phyloP scores from a whole-genome alignment of 2,329 filamentous ascomycete species.

The Metarhizium robertsii region DNA sequence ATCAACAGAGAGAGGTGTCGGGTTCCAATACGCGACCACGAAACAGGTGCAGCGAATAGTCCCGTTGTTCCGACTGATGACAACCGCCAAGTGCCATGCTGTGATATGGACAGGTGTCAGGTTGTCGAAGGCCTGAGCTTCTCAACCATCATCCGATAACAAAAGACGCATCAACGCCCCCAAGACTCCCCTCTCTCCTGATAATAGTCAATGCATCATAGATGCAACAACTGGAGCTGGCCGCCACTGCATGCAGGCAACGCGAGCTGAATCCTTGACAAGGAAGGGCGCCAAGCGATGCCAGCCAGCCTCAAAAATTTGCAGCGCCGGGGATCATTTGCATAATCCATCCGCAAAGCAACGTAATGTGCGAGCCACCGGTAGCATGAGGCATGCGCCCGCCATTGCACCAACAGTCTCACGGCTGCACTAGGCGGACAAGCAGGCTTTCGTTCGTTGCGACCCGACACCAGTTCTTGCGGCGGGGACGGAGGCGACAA shows the following conservation, averaged over 20 bases:
- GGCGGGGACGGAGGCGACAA: background rate
- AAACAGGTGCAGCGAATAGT: too few species aligned
- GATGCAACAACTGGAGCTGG: background rate
- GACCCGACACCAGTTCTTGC: background rate
- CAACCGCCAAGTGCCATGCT: too few species aligned
- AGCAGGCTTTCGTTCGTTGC: background rate
- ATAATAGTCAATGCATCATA: background rate
- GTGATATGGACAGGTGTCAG: background rate
- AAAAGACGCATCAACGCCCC: background rate
- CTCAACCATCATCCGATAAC: background rate
- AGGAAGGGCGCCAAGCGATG: background rate
- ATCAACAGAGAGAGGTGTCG: too few species aligned
- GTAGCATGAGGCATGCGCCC: too few species aligned
- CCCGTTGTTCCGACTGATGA: too few species aligned
- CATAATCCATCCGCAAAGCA: background rate
- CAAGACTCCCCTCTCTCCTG: background rate
- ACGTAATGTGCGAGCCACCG: too few species aligned
- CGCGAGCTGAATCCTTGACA: background rate
- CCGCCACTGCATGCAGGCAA: background rate
- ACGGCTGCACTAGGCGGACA: background rate
- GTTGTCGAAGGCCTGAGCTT: background rate
- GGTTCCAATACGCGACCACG: too few species aligned
- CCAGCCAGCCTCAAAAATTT: background rate
- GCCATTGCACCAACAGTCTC: background rate
- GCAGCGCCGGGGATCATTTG: background rate